phyloP scores from a whole-genome alignment of 164 flowering plant species.

The Tetracentron sinense region DNA sequence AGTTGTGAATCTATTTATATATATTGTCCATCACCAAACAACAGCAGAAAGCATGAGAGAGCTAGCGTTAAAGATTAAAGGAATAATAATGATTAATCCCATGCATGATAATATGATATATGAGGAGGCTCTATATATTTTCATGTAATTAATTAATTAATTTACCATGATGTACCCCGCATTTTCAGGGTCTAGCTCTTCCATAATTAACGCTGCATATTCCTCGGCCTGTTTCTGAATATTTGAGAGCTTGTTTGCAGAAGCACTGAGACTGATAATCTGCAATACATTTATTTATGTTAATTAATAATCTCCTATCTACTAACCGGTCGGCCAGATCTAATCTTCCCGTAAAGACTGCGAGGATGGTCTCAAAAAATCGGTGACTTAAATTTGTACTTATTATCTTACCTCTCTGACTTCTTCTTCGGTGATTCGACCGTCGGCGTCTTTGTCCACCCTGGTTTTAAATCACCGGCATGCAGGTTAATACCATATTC shows the following conservation, averaged over 20 bases:
- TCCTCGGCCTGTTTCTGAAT: conserved; percentile 50
- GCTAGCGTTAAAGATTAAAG: too few species aligned
- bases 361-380: too few species aligned
- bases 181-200: conserved; percentile 51
- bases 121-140: too few species aligned
- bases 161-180: conserved; percentile 46
- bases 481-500: background rate
- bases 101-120: too few species aligned
- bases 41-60: too few species aligned
- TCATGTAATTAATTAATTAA: too few species aligned
- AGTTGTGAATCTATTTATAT: conserved; percentile 22
- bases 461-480: conserved; percentile 27
- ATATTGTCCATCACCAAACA: background rate
- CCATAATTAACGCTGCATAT: conserved; percentile 60
- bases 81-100: too few species aligned
- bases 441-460: conserved; percentile 90
- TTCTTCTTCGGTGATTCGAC: conserved; percentile 68
- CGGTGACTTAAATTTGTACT: background rate
- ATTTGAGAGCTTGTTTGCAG: conserved; percentile 46
- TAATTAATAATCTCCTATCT: background rate
- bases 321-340: too few species aligned
- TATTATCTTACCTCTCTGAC: conserved; percentile 57
- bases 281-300: conserved; percentile 7
- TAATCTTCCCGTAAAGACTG: too few species aligned
- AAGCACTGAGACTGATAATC: conserved; percentile 51